These are phyloP conservation scores for Coprinopsis sp. DNA, from an alignment of 768 basidiomycete species.

Conservation along the genomic window DNA sequence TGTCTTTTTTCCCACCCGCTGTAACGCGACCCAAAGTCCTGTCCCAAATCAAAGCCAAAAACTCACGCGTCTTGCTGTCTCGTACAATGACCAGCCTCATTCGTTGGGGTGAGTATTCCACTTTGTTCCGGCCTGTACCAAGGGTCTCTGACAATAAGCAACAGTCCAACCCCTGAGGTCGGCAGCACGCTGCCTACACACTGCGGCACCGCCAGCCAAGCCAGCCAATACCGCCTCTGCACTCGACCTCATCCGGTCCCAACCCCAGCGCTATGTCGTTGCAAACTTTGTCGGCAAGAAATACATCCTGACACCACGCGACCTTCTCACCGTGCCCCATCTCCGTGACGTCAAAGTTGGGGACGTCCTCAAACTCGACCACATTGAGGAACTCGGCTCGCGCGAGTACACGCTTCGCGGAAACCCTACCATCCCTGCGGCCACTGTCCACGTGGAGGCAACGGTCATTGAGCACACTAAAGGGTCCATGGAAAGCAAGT, in stretches of 20 bases:
- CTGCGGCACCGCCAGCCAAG: slow-evolving; percentile 21
- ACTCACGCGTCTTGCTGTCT: slow-evolving; percentile 7
- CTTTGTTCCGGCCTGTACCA: background rate
- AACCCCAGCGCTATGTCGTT: slow-evolving; percentile 89
- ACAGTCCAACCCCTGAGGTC: slow-evolving; percentile 2
- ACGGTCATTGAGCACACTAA: slow-evolving; percentile 99
- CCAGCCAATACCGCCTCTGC: slow-evolving; percentile 55
- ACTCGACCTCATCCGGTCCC: slow-evolving; percentile 78
- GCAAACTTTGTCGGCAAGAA: slow-evolving; percentile 83
- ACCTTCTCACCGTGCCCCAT: slow-evolving; percentile 90
- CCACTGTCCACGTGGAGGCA: slow-evolving; percentile 69
- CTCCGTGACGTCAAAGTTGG: slow-evolving; percentile 85
- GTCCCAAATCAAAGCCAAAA: background rate
- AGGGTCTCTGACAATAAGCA: background rate
- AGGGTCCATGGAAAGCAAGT: slow-evolving; percentile 82
- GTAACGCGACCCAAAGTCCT: background rate
- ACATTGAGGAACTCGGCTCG: slow-evolving; percentile 93
- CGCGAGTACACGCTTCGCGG: slow-evolving; percentile 90
- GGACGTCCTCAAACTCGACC: slow-evolving; percentile 73
- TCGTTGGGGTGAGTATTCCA: slow-evolving; percentile 28
- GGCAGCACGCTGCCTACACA: slow-evolving; percentile 21
- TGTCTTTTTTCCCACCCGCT: slow-evolving; percentile 21
- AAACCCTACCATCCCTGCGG: slow-evolving; percentile 61
- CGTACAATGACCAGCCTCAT: slow-evolving; percentile 23
- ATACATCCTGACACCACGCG: slow-evolving; percentile 86